These are phyloP conservation scores for Truncatella angustata DNA, from an alignment of 2,329 filamentous ascomycete species.

Conservation along the genomic window DNA sequence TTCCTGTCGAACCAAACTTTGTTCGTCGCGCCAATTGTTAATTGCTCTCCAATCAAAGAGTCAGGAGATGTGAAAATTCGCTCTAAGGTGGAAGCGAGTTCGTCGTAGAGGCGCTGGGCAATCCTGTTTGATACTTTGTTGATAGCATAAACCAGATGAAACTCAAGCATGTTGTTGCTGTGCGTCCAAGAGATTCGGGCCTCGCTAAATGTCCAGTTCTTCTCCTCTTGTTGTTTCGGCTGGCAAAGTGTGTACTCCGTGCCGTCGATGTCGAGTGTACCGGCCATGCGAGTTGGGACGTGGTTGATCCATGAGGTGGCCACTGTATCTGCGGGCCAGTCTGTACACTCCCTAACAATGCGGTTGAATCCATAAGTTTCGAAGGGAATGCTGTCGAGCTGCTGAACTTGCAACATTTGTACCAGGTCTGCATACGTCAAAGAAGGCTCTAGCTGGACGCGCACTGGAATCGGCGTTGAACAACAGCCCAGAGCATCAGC, in stretches of 20 bases:
- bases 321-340: conserved; percentile 1
- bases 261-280: background rate
- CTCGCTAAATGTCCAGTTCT: conserved; percentile 7
- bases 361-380: background rate
- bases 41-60: no score
- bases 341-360: background rate
- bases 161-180: background rate
- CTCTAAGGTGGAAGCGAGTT: background rate
- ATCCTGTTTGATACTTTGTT: background rate
- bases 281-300: conserved; percentile 5
- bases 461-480: conserved; percentile 5
- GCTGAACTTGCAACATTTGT: background rate
- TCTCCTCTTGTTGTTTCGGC: conserved; percentile 2
- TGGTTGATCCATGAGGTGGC: conserved; percentile 6
- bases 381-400: conserved; percentile 1
- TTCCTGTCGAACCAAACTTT: no score
- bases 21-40: no score
- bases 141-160: conserved; percentile 1
- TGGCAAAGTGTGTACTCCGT: background rate
- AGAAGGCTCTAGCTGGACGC: background rate
- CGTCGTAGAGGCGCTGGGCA: conserved; percentile 2
- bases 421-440: background rate
- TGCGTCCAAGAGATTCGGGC: conserved; percentile 1
- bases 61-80: background rate
- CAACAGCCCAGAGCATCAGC: conserved; percentile 2